A percentile compares a stretch with the other conserved stretches of the same genome.
Conservation (phyloP, 78 protist species). For the Chrysochromulina parva region DNA sequence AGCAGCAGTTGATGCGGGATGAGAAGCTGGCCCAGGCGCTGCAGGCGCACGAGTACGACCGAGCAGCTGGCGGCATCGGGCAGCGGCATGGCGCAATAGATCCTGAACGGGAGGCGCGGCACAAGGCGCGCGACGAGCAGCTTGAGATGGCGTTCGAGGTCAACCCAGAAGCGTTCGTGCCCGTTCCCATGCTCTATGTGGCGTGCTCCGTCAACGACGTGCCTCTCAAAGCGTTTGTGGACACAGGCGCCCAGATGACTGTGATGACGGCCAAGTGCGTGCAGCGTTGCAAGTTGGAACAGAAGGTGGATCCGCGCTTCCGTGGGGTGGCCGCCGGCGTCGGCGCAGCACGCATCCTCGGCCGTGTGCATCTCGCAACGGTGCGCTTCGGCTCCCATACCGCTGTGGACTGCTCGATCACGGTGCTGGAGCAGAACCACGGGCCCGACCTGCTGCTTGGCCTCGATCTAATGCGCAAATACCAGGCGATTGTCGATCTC, state of each 20-base stretch:
- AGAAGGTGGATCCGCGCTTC: background rate
- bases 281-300: background rate
- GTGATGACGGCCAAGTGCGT: background rate
- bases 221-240: background rate
- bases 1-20: background rate
- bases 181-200: background rate
- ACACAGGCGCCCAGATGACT: constrained; percentile 21
- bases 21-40: background rate
- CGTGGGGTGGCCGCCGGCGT: constrained; percentile 5
- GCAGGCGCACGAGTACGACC: background rate
- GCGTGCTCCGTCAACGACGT: background rate
- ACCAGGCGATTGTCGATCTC: background rate
- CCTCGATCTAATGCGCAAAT: background rate
- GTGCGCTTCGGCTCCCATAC: background rate
- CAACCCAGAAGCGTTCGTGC: constrained; percentile 12
- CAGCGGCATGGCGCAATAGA: background rate
- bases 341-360: background rate
- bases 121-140: background rate
- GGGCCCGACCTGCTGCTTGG: background rate
- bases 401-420: background rate
- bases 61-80: background rate
- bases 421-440: background rate
- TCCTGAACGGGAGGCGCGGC: background rate
- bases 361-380: background rate
- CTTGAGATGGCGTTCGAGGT: background rate